A percentile compares a stretch with the other conserved stretches of the same genome.
These are phyloP conservation scores for Saccharomyces hybrid DNA, from an alignment of 1,139 yeast species.

Conservation along the genomic window DNA sequence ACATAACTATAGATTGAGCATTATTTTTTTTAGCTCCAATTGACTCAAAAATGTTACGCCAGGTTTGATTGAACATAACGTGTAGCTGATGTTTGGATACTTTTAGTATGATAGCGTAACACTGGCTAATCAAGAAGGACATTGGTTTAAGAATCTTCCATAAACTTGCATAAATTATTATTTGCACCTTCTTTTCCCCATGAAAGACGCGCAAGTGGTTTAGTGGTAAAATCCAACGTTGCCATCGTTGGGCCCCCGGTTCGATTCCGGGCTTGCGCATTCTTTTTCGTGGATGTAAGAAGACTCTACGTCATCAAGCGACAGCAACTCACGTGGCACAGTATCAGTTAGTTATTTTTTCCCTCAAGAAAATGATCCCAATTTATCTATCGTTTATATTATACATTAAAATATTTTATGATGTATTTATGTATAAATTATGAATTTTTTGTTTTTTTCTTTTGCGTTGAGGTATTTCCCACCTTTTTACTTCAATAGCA, in stretches of 20 bases:
- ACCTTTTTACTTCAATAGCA: constrained; percentile 41
- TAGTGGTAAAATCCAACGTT: constrained; percentile 9
- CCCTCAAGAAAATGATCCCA: not conserved
- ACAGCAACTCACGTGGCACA: not conserved
- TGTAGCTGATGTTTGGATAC: no score
- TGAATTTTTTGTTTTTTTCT: not conserved
- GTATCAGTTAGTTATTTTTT: not conserved
- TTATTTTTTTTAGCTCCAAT: no score
- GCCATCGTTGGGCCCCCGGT: constrained; percentile 10
- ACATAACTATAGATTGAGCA: no score
- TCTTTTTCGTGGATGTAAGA: not conserved
- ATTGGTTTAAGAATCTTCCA: no score
- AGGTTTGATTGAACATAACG: no score
- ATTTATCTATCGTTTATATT: not conserved
- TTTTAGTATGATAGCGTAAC: no score
- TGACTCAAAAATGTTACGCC: no score
- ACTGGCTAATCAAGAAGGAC: no score
- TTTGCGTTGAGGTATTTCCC: not conserved
- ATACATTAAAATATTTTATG: not conserved
- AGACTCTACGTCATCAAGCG: not conserved
- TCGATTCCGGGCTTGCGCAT: constrained; percentile 10
- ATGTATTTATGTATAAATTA: not conserved
- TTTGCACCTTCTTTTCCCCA: no score
- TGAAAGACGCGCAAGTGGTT: constrained; percentile 6
- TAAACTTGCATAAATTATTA: no score